Percentiles rank a stretch among this genome's conserved stretches.
Evolutionary conservation across 1,284 basidiomycete genomes (phyloP).

Genomic region (Rhodotorula glutinis): DNA sequence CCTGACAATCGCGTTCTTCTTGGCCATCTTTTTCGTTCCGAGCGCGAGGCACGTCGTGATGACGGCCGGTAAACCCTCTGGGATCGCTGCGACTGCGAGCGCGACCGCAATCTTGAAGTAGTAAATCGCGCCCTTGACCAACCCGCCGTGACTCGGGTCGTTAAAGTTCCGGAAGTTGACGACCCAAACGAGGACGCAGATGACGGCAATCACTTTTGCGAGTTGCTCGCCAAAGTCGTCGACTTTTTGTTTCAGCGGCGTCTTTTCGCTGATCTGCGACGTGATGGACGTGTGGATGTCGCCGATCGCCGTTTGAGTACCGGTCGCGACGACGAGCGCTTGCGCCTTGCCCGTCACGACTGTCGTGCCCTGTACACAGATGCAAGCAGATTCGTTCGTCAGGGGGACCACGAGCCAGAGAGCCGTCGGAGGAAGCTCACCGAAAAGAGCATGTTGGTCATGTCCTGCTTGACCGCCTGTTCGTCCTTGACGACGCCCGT

Average conservation of each 20-base stretch:
- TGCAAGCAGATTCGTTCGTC: background rate
- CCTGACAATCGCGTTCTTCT: slow-evolving; percentile 92
- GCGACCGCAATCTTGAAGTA: slow-evolving; percentile 98
- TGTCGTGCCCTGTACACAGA: slow-evolving; percentile 70
- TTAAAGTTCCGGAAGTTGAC: slow-evolving; percentile 91
- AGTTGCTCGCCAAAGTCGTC: slow-evolving; percentile 95
- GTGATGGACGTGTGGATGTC: slow-evolving; percentile 88
- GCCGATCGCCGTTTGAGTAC: slow-evolving; percentile 81
- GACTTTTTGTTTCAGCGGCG: slow-evolving; percentile 88
- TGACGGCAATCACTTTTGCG: slow-evolving; percentile 91
- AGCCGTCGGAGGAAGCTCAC: slow-evolving; percentile 53
- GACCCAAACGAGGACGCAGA: slow-evolving; percentile 92
- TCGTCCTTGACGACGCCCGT: slow-evolving; percentile 57
- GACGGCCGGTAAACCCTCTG: slow-evolving; percentile 90
- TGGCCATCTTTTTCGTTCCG: slow-evolving; percentile 96
- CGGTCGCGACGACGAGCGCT: slow-evolving; percentile 82
- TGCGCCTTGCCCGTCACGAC: slow-evolving; percentile 83
- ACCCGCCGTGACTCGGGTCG: slow-evolving; percentile 85
- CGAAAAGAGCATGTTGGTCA: slow-evolving; percentile 90
- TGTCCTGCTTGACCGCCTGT: slow-evolving; percentile 88
- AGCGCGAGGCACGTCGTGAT: slow-evolving; percentile 94
- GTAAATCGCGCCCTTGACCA: slow-evolving; percentile 86
- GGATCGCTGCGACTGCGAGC: slow-evolving; percentile 90
- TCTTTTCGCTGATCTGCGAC: slow-evolving; percentile 84
- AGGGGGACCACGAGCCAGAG: background rate